phyloP scores from a whole-genome alignment of 2,329 filamentous ascomycete genomes.

The Sclerotiophoma versabilis region DNA sequence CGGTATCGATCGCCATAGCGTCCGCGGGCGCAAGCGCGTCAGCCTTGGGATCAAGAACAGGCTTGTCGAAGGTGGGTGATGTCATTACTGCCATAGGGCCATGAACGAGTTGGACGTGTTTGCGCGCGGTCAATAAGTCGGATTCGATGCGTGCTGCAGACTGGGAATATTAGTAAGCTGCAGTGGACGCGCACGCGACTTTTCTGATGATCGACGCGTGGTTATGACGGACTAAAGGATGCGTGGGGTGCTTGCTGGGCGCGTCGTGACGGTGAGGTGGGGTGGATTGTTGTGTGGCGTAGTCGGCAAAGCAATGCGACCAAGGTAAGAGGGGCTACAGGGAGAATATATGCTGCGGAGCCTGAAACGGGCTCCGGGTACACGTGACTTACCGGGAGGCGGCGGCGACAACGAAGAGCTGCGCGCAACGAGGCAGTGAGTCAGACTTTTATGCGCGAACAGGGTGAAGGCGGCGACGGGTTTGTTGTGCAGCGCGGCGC shows the following conservation, averaged over 20 bases:
- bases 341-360: conserved; percentile 32
- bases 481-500: conserved; percentile 30
- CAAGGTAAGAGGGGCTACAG: conserved; percentile 29
- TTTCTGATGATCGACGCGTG: conserved; percentile 23
- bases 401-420: conserved; percentile 31
- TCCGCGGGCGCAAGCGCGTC: conserved; percentile 55
- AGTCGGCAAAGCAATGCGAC: conserved; percentile 20
- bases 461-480: conserved; percentile 36
- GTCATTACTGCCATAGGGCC: conserved; percentile 53
- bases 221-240: conserved; percentile 11
- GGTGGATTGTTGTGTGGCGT: conserved; percentile 25
- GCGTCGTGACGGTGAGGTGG: conserved; percentile 24
- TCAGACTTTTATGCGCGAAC: conserved; percentile 25
- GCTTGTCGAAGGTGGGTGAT: conserved; percentile 46
- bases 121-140: conserved; percentile 27
- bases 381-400: conserved; percentile 48
- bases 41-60: conserved; percentile 59
- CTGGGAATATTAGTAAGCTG: conserved; percentile 26
- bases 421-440: conserved; percentile 31
- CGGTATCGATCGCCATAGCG: conserved; percentile 61
- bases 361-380: conserved; percentile 33
- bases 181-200: conserved; percentile 26
- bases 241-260: conserved; percentile 15
- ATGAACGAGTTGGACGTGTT: conserved; percentile 38
- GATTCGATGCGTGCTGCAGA: conserved; percentile 18